phyloP scores from a whole-genome alignment of 345 rosid genomes.

The Barbarea vulgaris region DNA sequence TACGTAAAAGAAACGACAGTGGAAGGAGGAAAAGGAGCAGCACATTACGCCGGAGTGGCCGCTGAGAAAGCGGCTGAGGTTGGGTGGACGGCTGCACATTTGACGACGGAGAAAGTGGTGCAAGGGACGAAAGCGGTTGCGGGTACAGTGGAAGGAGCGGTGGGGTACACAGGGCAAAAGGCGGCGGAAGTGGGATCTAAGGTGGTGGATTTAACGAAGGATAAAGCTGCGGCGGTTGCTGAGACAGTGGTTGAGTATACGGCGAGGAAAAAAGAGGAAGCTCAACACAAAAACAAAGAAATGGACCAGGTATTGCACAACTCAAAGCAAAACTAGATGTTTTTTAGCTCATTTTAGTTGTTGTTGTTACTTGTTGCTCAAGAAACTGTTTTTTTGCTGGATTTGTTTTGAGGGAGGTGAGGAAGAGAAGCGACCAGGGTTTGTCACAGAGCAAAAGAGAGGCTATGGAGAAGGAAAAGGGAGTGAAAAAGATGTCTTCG shows the following conservation, averaged over 20 bases:
- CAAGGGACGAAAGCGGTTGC: slow-evolving; percentile 66
- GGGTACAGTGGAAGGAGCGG: slow-evolving; percentile 51
- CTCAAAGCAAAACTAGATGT: background rate
- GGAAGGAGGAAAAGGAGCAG: slow-evolving; percentile 60
- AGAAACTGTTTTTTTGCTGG: background rate
- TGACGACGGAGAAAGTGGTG: slow-evolving; percentile 54
- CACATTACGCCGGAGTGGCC: slow-evolving; percentile 51
- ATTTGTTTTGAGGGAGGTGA: slow-evolving; percentile 43
- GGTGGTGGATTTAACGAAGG: slow-evolving; percentile 64
- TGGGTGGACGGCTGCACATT: slow-evolving; percentile 81
- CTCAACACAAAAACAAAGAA: slow-evolving; percentile 40
- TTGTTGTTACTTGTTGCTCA: slow-evolving; percentile 19
- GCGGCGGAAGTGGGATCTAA: slow-evolving; percentile 62
- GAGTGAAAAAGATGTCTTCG: slow-evolving; percentile 12
- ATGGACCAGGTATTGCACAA: slow-evolving; percentile 31
- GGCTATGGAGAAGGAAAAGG: background rate
- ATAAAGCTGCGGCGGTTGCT: slow-evolving; percentile 52
- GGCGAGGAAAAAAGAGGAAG: slow-evolving; percentile 72
- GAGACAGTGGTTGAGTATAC: slow-evolving; percentile 67
- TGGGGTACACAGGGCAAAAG: slow-evolving; percentile 57
- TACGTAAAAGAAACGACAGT: slow-evolving; percentile 48
- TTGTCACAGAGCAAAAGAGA: background rate
- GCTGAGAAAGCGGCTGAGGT: slow-evolving; percentile 59
- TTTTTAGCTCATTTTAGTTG: background rate
- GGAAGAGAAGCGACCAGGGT: slow-evolving; percentile 30